Evolutionary conservation across 495 filamentous ascomycete species (phyloP), one percentile per base, ranked within the genome.

Genomic region (Aspergillus panamensis): DNA sequence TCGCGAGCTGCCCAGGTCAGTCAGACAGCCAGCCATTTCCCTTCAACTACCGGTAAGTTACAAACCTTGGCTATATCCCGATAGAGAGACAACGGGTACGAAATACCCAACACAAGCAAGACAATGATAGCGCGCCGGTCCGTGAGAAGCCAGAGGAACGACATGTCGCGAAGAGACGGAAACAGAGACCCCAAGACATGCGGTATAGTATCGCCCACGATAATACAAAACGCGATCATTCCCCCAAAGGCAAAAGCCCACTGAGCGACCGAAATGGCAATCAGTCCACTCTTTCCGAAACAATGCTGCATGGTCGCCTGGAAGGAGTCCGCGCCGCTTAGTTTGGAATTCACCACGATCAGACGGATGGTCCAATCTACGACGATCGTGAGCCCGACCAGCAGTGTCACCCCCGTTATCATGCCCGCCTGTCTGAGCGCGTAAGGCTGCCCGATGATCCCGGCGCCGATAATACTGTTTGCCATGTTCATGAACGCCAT

Each of bases 191-290:
- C 74, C 62, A 97, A 66, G 32, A 98, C 94, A 71, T 91, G 90
- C 0, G 94, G 94, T 63, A 98, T 96, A 1, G 89, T 89, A 69
- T 98, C 94, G 20, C 94, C 94, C 21, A 98, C 87, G 69, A 98
- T 97, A 55, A 98, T 90, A 55, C 92, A 94, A 73, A 96, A 98
- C 19, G 95, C 95, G 40, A 97, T 82, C 95, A 97, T 97, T 49
- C 95, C 94, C 43, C 94, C 95, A 72, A 97, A 98, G 47, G 95
- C 94, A 80, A 98, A 98, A 35, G 89, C 89, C 90, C 92, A 97
- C 74, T 98, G 94, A 35, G 94, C 94, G 51, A 84, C 69, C 29
- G 84, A 89, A 55, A 98, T 96, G 31, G 94, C 94, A 53, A 97
- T 83, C 39, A 97, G 80, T 0, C 94, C 94, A 33, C 84, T 78